Base-by-base conservation (phyloP, 1,284 basidiomycete species). In the Moesziomyces parantarcticus region DNA sequence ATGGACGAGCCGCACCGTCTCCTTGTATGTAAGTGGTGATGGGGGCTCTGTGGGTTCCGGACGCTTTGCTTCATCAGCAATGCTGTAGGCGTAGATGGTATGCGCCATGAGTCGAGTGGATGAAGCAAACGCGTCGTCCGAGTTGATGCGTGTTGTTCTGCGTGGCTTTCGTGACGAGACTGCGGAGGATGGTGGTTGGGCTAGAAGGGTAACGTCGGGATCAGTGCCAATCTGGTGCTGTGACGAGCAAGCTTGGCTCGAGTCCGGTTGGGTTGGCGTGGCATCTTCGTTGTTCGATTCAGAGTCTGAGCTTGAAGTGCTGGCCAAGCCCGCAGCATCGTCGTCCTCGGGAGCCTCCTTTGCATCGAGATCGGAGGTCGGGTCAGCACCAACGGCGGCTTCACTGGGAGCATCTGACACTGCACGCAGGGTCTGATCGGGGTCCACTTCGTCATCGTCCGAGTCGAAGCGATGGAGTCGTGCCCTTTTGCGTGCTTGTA, bases 1-100 rank as follows among this genome's bases (percentile, higher is more conserved):
- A 11, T 59, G 58, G 25, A 61, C 50, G 2, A 72, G 63, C 14
- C 69, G 62, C n/a, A 66, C 47, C 6, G 69, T 72, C 29, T 72
- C 69, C 32, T 67, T 72, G 51, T 58, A 66, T 1, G 63, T 66
- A 3, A 72, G 52, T 10, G 69, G 69, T 7, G 54, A 13, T 8
- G 58, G 48, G 25, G 32, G 20, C 1, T 41, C 5, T 18, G 36
- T 11, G 16, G 7, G 8, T 6, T 14, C 5, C 2, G 14, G 2
- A 3, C n/a, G 26, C 5, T 46, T 10, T 2, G 23, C 10, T 6
- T 5, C n/a, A 11, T 36, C 39, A 32, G 3, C 32, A 18, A 43
- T 18, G 39, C 46, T 47, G 40, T 59, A 56, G 11, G 22, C 25
- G 32, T 59, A 56, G 25, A 69, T 63, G 2, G 44, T 43, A 4